These are phyloP conservation scores for Lactarius sanguifluus DNA, from an alignment of 768 basidiomycete genomes.

Conservation along the genomic window DNA sequence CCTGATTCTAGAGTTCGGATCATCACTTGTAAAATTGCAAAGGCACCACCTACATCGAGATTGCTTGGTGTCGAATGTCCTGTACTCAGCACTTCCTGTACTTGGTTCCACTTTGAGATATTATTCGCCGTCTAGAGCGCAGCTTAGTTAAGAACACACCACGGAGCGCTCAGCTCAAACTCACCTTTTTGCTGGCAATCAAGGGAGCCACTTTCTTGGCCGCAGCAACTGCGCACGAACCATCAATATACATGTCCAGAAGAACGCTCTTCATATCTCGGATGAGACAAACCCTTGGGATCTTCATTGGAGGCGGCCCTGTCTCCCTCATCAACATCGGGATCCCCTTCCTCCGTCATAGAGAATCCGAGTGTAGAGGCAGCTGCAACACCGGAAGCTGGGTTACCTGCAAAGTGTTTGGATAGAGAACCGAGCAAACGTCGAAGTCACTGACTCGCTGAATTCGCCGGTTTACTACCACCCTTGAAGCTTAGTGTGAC, in stretches of 20 bases:
- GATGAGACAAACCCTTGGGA: slow-evolving; percentile 51
- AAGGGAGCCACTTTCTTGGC: slow-evolving; percentile 78
- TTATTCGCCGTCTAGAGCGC: slow-evolving; percentile 71
- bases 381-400: slow-evolving; percentile 38
- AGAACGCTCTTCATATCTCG: slow-evolving; percentile 32
- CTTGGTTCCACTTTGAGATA: slow-evolving; percentile 97
- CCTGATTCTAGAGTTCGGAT: slow-evolving; percentile 23
- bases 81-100: slow-evolving; percentile 76
- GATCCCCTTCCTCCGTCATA: slow-evolving; percentile 53
- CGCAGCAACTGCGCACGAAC: slow-evolving; percentile 42
- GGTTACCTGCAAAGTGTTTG: slow-evolving; percentile 6
- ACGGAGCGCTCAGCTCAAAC: not conserved
- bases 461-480: slow-evolving; percentile 28
- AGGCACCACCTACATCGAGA: slow-evolving; percentile 19
- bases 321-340: slow-evolving; percentile 45
- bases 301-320: slow-evolving; percentile 36
- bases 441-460: slow-evolving; percentile 31
- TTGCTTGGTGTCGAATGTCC: slow-evolving; percentile 28
- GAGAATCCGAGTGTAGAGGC: slow-evolving; percentile 63
- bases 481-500: slow-evolving; percentile 70
- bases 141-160: not conserved
- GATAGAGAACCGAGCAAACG: not conserved
- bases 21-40: not conserved
- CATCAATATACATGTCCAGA: slow-evolving; percentile 35
- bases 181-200: slow-evolving; percentile 83